These are phyloP conservation scores for Schizonepeta tenuifolia DNA, from an alignment of 257 asterid species.

Conservation along the genomic window DNA sequence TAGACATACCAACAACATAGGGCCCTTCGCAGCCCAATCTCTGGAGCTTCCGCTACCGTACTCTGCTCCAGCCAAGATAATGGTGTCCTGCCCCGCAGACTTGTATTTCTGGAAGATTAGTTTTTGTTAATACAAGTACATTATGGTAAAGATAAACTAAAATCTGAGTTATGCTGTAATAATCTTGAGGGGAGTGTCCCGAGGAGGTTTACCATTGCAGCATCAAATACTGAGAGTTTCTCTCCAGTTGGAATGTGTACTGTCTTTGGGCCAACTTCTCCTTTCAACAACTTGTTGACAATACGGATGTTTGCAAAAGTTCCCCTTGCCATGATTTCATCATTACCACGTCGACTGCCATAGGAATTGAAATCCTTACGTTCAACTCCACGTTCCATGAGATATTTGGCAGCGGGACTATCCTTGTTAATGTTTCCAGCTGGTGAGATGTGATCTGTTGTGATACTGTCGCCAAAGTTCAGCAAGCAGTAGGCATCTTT, in stretches of 20 bases:
- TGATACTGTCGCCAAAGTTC: slow-evolving; percentile 90
- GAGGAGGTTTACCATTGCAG: slow-evolving; percentile 72
- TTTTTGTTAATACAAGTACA: slow-evolving; percentile 21
- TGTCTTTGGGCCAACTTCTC: slow-evolving; percentile 93
- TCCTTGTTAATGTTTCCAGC: slow-evolving; percentile 96
- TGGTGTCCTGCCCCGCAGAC: slow-evolving; percentile 75
- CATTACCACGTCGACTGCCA: slow-evolving; percentile 98
- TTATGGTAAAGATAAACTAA: background rate
- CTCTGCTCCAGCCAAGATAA: slow-evolving; percentile 97
- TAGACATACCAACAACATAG: slow-evolving; percentile 79
- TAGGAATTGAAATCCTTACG: slow-evolving; percentile 89
- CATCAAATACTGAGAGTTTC: slow-evolving; percentile 75
- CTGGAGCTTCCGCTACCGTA: slow-evolving; percentile 99
- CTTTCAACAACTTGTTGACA: slow-evolving; percentile 86
- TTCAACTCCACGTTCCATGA: slow-evolving; percentile 77
- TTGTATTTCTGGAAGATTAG: slow-evolving; percentile 70
- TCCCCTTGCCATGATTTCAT: slow-evolving; percentile 96
- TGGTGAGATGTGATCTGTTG: slow-evolving; percentile 96
- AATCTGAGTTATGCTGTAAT: background rate
- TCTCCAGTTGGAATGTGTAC: slow-evolving; percentile 90
- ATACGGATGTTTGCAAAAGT: slow-evolving; percentile 94
- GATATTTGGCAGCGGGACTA: slow-evolving; percentile 91
- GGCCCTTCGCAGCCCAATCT: slow-evolving; percentile 99
- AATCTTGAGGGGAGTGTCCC: background rate
- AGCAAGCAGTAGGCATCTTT: slow-evolving; percentile 95